A percentile compares a stretch with the other conserved stretches of the same genome.
phyloP scores from a whole-genome alignment of 495 filamentous ascomycete species.

The Venustampulla echinocandica region DNA sequence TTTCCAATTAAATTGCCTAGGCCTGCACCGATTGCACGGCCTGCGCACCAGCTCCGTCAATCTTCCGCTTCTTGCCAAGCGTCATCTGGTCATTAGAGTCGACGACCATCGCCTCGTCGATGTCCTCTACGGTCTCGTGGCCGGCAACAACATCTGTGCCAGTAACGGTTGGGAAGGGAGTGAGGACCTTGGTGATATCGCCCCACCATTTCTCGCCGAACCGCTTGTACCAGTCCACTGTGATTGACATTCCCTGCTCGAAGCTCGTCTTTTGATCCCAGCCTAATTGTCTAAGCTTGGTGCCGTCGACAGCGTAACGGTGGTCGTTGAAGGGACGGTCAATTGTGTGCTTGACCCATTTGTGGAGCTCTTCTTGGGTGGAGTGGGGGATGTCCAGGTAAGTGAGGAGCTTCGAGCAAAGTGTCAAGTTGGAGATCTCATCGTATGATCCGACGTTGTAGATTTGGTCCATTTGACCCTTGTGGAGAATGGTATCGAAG shows the following conservation, averaged over 20 bases:
- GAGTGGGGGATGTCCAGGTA: slow-evolving; percentile 38
- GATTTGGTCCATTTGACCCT: slow-evolving; percentile 52
- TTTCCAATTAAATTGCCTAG: too few species aligned
- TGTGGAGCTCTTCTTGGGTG: slow-evolving; percentile 33
- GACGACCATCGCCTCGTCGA: slow-evolving; percentile 21
- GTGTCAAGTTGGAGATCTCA: slow-evolving; percentile 53
- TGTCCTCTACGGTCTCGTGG: slow-evolving; percentile 39
- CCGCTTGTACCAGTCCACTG: slow-evolving; percentile 60
- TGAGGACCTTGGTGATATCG: slow-evolving; percentile 56
- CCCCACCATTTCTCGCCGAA: slow-evolving; percentile 65
- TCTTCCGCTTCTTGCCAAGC: slow-evolving; percentile 21
- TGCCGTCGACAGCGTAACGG: slow-evolving; percentile 58
- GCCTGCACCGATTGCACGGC: too few species aligned
- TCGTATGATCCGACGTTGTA: slow-evolving; percentile 67
- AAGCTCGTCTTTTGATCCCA: slow-evolving; percentile 59
- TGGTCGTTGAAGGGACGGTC: slow-evolving; percentile 70
- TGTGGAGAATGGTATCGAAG: slow-evolving; percentile 69
- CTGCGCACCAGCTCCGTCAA: slow-evolving; percentile 8
- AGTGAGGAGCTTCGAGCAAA: slow-evolving; percentile 50
- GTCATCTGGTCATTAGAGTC: slow-evolving; percentile 18
- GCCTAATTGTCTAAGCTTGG: slow-evolving; percentile 54
- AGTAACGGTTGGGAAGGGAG: slow-evolving; percentile 48
- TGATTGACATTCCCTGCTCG: slow-evolving; percentile 50
- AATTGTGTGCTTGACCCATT: slow-evolving; percentile 54
- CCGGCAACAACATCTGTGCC: slow-evolving; percentile 41